Conservation (phyloP, 805 yeast genomes). For the Yarrowia keelungensis region DNA sequence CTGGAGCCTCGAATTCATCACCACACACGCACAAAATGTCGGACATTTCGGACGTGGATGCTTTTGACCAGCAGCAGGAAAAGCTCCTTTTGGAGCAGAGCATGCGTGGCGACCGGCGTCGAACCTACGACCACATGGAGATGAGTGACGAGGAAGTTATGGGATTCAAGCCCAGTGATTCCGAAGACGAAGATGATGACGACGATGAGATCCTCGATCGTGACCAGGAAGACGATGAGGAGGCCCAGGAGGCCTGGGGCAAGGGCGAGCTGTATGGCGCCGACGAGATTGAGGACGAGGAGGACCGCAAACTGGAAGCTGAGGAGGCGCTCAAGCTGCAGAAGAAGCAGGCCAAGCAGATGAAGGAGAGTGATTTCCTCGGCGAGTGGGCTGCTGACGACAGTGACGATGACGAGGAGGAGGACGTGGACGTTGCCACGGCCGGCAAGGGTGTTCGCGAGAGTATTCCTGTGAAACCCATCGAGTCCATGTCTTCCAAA, state of each 20-base stretch:
- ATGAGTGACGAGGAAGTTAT: constrained; percentile 67
- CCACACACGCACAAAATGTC: constrained; percentile 20
- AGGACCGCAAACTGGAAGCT: constrained; percentile 76
- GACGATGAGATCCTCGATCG: constrained; percentile 45
- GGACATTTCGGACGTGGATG: constrained; percentile 49
- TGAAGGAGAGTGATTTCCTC: constrained; percentile 55
- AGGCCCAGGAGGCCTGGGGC: constrained; percentile 41
- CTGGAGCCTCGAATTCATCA: neutral
- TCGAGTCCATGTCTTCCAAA: constrained; percentile 51
- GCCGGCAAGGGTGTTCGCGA: constrained; percentile 59
- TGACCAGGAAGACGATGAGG: constrained; percentile 45
- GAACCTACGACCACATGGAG: constrained; percentile 46
- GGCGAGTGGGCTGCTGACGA: constrained; percentile 51
- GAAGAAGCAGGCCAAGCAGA: constrained; percentile 75
- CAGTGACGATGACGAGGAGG: constrained; percentile 78
- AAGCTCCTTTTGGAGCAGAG: constrained; percentile 46
- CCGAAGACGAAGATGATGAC: constrained; percentile 51
- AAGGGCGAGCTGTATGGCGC: constrained; percentile 59
- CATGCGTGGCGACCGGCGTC: constrained; percentile 24
- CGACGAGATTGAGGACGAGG: constrained; percentile 75
- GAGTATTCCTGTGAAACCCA: constrained; percentile 44
- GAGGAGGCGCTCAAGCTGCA: constrained; percentile 89
- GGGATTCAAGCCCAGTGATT: constrained; percentile 49
- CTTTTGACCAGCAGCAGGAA: constrained; percentile 49
- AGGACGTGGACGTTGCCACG: constrained; percentile 77